Base-by-base conservation (phyloP, 2,329 filamentous ascomycete species). In the Tympanopsis confertula region DNA sequence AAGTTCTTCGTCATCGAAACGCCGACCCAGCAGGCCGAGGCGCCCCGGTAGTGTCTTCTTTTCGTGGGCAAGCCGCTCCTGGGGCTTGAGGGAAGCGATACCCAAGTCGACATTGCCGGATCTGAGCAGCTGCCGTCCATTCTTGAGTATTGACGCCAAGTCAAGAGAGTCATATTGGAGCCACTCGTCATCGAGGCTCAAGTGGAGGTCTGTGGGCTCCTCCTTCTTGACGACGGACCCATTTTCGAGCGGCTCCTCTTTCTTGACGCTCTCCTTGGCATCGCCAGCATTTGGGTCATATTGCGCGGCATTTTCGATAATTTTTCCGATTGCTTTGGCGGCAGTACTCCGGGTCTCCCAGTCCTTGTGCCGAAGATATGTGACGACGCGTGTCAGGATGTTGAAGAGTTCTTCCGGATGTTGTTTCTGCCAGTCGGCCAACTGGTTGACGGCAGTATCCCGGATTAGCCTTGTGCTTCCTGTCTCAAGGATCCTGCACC, bases 321-420 rank as follows among this genome's bases (percentile, higher is more conserved):
- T 96, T 50, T 89, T 88, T 41, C 89, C 89, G 41, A 98, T 81
- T 15, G 91, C 91, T 61, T 89, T 94, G 48, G 89, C 87, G 35
- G 93, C 84, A 38, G 91, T 93, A 43, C 82, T 88, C 48, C 93
- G 73, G 19, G 91, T 98, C 54, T 98, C 91, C 91, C 91, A 98
- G 54, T 88, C 89, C 57, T 89, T 94, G 48, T 91, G 89, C 41
- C 85, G 78, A 20, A 98, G 71, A 58, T 95, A 96, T 1, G 91
- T 89, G n/a, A 98, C 80, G 20, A 98, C 89, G 42, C 89, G 74
- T 20, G 86, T 89, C 12, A 98, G 71, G 5, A 98, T 72, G 54
- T 96, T 95, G 63, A 96, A 96, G 1, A 98, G 69, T 58, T 96
- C 93, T 62, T 98, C 89, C 0, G 91, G 91, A 51, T 96, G 91